Percentiles rank a stretch among this genome's conserved stretches.
phyloP scores from a whole-genome alignment of 2,329 filamentous ascomycete genomes.

The Myriosclerotinia duriaeana region DNA sequence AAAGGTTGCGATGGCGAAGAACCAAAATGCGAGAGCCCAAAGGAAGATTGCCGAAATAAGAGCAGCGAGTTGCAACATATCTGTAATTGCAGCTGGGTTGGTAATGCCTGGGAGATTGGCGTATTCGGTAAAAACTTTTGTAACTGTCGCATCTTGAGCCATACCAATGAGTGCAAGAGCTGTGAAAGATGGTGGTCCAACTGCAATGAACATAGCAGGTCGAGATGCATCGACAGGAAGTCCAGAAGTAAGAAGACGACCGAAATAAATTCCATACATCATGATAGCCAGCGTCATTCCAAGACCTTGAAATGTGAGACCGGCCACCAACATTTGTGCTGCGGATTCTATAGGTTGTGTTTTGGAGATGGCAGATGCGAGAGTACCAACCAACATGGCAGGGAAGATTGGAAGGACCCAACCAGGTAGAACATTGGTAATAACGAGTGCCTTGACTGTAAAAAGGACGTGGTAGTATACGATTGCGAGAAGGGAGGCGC shows the following conservation, averaged over 20 bases:
- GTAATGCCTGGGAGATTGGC: conserved; percentile 42
- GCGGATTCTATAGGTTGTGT: conserved; percentile 57
- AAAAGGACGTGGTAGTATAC: conserved; percentile 70
- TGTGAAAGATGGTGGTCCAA: conserved; percentile 73
- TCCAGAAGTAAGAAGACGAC: conserved; percentile 60
- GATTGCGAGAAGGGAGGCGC: conserved; percentile 60
- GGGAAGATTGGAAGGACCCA: conserved; percentile 76
- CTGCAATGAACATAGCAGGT: conserved; percentile 72
- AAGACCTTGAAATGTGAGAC: conserved; percentile 67
- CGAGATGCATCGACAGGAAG: conserved; percentile 63
- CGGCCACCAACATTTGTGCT: conserved; percentile 64
- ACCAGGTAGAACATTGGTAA: conserved; percentile 68
- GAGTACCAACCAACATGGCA: conserved; percentile 70
- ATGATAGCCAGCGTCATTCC: conserved; percentile 67
- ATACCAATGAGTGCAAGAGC: conserved; percentile 69
- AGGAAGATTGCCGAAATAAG: conserved; percentile 56
- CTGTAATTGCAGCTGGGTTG: conserved; percentile 41
- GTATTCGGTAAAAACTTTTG: conserved; percentile 33
- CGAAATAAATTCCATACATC: conserved; percentile 73
- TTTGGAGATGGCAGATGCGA: conserved; percentile 63
- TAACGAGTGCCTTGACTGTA: conserved; percentile 45
- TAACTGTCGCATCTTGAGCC: conserved; percentile 50
- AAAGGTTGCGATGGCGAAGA: conserved; percentile 49
- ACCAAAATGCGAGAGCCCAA: conserved; percentile 62
- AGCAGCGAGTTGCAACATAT: conserved; percentile 41